Base-by-base conservation (phyloP, 805 yeast species). In the Scheffersomyces lignosus region DNA sequence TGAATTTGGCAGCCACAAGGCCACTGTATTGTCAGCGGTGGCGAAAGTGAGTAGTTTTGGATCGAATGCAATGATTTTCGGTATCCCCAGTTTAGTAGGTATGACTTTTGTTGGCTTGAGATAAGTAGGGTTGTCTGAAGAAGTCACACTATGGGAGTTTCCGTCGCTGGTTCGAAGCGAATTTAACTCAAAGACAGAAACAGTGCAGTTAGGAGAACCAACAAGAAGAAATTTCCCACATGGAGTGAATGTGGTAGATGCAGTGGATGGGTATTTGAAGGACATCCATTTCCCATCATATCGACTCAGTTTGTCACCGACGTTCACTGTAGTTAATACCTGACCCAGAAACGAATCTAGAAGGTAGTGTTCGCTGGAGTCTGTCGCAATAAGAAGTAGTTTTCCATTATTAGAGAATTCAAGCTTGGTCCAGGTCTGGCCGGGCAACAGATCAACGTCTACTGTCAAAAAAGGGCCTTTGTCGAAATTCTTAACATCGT, bases 331-430 rank as follows among this genome's bases (percentile, higher is more conserved):
- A 5, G 70, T 57, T 64, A 41, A 73, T 4, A 71, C 52, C 8
- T 69, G 59, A 14, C 93, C 93, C 49, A 70, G 72, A 44, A 80
- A 82, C 0, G 95, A 82, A 52, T 89, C 95, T 20, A 81, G 54
- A 1, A 89, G 60, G 35, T 81, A 66, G 53, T 84, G 89, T 27
- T 58, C 62, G 29, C 63, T 59, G 3, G 78, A 73, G 18, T 73
- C 73, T 4, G 81, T 75, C 4, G 78, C 75, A 2, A 88, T 58
- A 6, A 87, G 61, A 5, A 90, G 45, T 41, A 70, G 65, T 49
- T 80, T 81, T 17, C 90, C 90, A 52, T 80, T 81, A 52, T 87
- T 87, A 9, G 95, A 80, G 56, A 89, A 87, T 57, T 87, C 95
- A 15, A 87, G 43, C 47, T 80, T 81, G 22, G 73, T 71, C 83